Percentiles rank a stretch among this genome's conserved stretches.
These are phyloP conservation scores for Medicago arabica DNA, from an alignment of 306 rosid genomes.

Conservation along the genomic window DNA sequence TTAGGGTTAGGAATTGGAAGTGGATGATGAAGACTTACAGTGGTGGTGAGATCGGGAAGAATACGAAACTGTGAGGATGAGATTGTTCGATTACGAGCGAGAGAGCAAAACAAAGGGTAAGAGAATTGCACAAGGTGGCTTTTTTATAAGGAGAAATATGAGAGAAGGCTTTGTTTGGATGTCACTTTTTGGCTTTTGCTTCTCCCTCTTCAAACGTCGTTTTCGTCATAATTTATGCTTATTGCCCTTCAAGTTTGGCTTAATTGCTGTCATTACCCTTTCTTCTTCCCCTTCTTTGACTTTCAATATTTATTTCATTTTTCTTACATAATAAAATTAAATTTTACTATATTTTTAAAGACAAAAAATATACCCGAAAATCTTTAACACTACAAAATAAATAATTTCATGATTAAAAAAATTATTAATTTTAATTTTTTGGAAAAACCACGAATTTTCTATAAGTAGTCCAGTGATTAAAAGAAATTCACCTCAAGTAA, in stretches of 20 bases:
- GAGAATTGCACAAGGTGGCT: constrained; percentile 56
- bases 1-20: constrained; percentile 46
- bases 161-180: constrained; percentile 62
- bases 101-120: constrained; percentile 47
- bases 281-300: neutral
- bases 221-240: constrained; percentile 47
- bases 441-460: too few species aligned
- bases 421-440: too few species aligned
- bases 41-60: constrained; percentile 70
- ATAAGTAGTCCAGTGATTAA: too few species aligned
- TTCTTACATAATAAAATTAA: too few species aligned
- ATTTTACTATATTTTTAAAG: too few species aligned
- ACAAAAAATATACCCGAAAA: too few species aligned
- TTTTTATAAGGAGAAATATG: constrained; percentile 45
- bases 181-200: constrained; percentile 64
- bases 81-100: constrained; percentile 71
- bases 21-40: constrained; percentile 63
- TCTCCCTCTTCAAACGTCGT: constrained; percentile 57
- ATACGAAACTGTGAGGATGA: constrained; percentile 66
- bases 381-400: too few species aligned
- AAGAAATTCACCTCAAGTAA: too few species aligned
- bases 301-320: neutral
- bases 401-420: too few species aligned
- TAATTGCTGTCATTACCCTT: constrained; percentile 42
- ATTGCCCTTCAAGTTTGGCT: constrained; percentile 45